Evolutionary conservation across 2,329 filamentous ascomycete species (phyloP), one percentile per base, ranked within the genome.

Genomic region (Venturia nashicola): DNA sequence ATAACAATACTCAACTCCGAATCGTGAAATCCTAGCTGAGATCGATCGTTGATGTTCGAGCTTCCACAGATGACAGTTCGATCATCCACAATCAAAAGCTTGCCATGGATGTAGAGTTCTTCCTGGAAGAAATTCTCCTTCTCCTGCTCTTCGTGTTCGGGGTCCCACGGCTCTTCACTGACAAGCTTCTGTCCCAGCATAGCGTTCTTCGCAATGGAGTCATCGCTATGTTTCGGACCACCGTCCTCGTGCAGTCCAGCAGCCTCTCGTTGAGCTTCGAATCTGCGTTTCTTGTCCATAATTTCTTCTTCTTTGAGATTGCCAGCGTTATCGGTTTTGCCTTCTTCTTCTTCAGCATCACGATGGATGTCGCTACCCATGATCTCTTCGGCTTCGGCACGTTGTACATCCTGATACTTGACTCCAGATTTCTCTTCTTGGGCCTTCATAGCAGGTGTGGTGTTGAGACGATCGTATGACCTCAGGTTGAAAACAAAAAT

Each of bases 401-500:
- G 86, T 74, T 97, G 91, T 0, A 96, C 86, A 63, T 96, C 86
- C 71, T 91, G 84, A 71, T 97, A 97, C 61, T 83, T 86, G 61
- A 97, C 85, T 0, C 90, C 93, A 0, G 91, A 89, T 69, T 88
- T 82, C 71, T 91, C 82, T 72, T 97, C 92, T 65, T 89, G 85
- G 69, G 88, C 83, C 68, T 84, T 82, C 46, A 97, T 81, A 0
- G 81, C 83, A 0, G 85, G 82, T 0, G 90, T 96, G 69, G 88
- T 88, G 76, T 96, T 95, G 66, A 99, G 81, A 16, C 94, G 89
- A 73, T 97, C 94, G 72, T 96, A 99, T 1, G 89, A 91, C 23
- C 94, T 84, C 48, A 99, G 78, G 69, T 97, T 97, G 81, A 97
- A 99, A 71, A 96, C 82, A 76, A 95, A 97, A 40, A 99, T 86